Evolutionary conservation across 2,329 filamentous ascomycete species (phyloP).

Genomic region (Fusarium praegraminearum): DNA sequence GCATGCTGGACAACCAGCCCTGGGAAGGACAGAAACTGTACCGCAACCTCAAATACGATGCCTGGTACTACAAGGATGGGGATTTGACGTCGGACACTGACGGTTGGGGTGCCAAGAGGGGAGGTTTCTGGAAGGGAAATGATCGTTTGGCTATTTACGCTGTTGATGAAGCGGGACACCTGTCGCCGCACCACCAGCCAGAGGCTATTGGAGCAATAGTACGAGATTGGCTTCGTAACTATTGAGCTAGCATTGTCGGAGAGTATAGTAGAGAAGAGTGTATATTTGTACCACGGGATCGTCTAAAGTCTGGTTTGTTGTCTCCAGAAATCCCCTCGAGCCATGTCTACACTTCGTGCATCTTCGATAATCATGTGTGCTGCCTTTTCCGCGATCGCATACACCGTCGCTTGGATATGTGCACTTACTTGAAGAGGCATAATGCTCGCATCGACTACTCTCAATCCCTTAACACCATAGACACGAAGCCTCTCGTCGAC

Average conservation of each 20-base stretch:
- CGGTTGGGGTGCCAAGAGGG: constrained; percentile 1
- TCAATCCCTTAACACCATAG: constrained; percentile 47
- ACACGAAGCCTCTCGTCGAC: constrained; percentile 49
- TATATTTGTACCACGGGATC: neutral
- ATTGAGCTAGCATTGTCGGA: accelerated
- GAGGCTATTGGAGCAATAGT: constrained; percentile 21
- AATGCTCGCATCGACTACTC: constrained; percentile 49
- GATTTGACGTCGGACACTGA: neutral
- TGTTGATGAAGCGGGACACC: constrained; percentile 31
- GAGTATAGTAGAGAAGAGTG: neutral
- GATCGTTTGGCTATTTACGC: constrained; percentile 24
- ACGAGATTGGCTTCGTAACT: constrained; percentile 17
- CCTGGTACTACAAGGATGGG: constrained; percentile 20
- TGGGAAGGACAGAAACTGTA: constrained; percentile 14
- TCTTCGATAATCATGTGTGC: constrained; percentile 46
- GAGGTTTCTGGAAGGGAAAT: constrained; percentile 31
- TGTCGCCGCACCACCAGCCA: constrained; percentile 24
- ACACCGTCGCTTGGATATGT: constrained; percentile 52
- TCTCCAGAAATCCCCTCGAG: neutral
- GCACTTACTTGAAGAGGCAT: constrained; percentile 49
- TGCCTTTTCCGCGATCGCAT: constrained; percentile 53
- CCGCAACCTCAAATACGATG: neutral
- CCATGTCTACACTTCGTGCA: neutral
- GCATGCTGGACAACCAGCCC: constrained; percentile 18
- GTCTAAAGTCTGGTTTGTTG: constrained; percentile 16